Percentiles rank a stretch among this genome's conserved stretches.
phyloP scores from a whole-genome alignment of 2,329 filamentous ascomycete species.

The Colletotrichum liaoningense region DNA sequence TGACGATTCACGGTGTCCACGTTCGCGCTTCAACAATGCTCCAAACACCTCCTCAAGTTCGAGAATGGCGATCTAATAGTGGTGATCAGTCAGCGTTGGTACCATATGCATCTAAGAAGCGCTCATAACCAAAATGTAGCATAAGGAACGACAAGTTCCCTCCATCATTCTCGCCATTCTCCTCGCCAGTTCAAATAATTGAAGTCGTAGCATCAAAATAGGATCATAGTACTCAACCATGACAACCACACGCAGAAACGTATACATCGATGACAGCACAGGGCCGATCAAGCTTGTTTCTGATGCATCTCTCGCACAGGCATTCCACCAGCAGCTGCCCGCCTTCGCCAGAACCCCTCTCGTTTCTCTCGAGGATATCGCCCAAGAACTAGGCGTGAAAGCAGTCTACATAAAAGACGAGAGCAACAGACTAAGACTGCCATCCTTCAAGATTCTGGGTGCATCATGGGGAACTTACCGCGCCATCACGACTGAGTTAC shows the following conservation, averaged over 20 bases:
- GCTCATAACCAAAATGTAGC: too few species aligned
- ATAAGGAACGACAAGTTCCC: too few species aligned
- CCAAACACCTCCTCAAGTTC: too few species aligned
- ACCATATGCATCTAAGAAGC: too few species aligned
- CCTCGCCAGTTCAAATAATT: too few species aligned
- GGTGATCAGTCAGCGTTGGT: too few species aligned
- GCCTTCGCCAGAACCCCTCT: constrained; percentile 68
- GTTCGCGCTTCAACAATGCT: too few species aligned
- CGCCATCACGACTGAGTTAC: constrained; percentile 60
- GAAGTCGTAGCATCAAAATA: constrained; percentile 37
- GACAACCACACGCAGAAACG: constrained; percentile 36
- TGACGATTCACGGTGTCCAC: neutral
- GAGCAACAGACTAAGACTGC: constrained; percentile 73
- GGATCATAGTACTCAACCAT: constrained; percentile 11
- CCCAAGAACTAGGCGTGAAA: constrained; percentile 66
- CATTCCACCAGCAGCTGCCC: constrained; percentile 70
- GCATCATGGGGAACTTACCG: constrained; percentile 79
- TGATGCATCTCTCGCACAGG: constrained; percentile 35
- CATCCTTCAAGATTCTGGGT: constrained; percentile 84
- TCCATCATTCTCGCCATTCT: neutral
- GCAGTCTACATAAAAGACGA: constrained; percentile 79
- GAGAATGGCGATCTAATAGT: too few species aligned
- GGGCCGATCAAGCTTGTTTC: constrained; percentile 21
- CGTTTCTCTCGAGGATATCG: constrained; percentile 60
- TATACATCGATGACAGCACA: constrained; percentile 41